Conservation (phyloP, 225 moss, liverwort and hornwort species). For the Straminergon stramineum region DNA sequence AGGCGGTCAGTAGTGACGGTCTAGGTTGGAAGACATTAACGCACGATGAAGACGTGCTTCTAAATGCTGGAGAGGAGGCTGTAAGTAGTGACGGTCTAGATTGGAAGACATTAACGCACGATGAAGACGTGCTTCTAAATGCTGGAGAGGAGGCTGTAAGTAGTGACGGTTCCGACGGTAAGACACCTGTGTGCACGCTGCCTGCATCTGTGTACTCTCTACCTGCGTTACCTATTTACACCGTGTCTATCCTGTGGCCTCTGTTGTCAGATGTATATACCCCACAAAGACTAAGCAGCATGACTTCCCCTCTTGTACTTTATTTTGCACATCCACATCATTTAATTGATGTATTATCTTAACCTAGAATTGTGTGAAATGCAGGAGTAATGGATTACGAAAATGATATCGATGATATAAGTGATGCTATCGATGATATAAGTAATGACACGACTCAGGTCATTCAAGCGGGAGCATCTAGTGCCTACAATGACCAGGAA, state of each 20-base stretch:
- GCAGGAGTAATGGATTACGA: slow-evolving; percentile 41
- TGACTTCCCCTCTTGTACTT: neutral
- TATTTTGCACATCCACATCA: neutral
- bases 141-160: slow-evolving; percentile 21
- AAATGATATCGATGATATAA: slow-evolving; percentile 23
- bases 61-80: slow-evolving; percentile 13
- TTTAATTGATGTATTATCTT: neutral
- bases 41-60: slow-evolving; percentile 7
- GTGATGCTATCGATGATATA: slow-evolving; percentile 22
- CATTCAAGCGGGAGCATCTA: slow-evolving; percentile 23
- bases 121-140: slow-evolving; percentile 7
- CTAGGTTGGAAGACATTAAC: neutral
- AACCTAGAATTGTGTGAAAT: neutral
- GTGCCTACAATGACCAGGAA: slow-evolving; percentile 35
- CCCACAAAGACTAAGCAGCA: neutral
- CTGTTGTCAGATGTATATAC: neutral
- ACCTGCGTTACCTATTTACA: neutral
- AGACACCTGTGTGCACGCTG: neutral
- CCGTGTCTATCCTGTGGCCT: neutral
- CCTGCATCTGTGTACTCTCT: neutral
- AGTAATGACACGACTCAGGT: slow-evolving; percentile 39
- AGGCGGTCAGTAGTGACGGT: slow-evolving; percentile 13
- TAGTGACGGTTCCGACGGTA: slow-evolving; percentile 31
- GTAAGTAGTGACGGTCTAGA: slow-evolving; percentile 8
- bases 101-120: neutral